Evolutionary conservation across 2,329 filamentous ascomycete genomes (phyloP).

Genomic region (Lecanicillium sp.): DNA sequence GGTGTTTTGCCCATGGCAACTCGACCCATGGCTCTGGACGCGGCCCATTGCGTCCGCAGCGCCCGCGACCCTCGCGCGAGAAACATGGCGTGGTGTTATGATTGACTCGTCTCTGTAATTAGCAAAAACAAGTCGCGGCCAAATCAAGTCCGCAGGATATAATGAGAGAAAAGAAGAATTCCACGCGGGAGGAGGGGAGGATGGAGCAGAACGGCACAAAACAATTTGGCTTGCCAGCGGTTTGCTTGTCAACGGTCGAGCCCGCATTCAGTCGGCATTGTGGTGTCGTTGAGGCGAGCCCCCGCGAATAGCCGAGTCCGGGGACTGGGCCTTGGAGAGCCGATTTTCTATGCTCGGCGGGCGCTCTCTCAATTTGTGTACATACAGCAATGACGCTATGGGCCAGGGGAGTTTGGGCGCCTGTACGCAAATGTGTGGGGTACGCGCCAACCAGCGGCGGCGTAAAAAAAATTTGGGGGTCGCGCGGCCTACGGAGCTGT

Average conservation of each 20-base stretch:
- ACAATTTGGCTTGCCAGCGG: neutral
- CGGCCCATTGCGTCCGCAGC: slow-evolving; percentile 42
- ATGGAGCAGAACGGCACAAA: neutral
- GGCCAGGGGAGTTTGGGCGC: too few relatives aligned
- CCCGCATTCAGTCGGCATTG: slow-evolving; percentile 27
- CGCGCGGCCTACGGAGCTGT: too few relatives aligned
- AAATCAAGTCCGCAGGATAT: neutral
- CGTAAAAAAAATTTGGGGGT: too few relatives aligned
- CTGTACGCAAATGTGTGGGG: too few relatives aligned
- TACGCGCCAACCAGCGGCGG: too few relatives aligned
- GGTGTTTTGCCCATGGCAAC: slow-evolving; percentile 22
- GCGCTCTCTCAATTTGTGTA: too few relatives aligned
- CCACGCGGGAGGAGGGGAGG: neutral
- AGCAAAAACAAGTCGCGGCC: slow-evolving; percentile 2
- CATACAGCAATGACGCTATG: too few relatives aligned
- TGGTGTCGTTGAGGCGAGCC: slow-evolving; percentile 17
- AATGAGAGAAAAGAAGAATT: too few relatives aligned
- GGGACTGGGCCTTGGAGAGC: slow-evolving; percentile 11
- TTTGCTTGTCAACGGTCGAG: slow-evolving; percentile 8
- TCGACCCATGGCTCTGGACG: slow-evolving; percentile 31
- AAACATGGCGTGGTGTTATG: slow-evolving; percentile 36
- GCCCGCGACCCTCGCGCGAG: slow-evolving; percentile 42
- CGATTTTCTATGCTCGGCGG: too few relatives aligned
- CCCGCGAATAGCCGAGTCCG: slow-evolving; percentile 31
- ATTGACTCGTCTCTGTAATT: neutral